phyloP scores from a whole-genome alignment of 352 stramenopile genomes.

The Aphanomyces invadans region DNA sequence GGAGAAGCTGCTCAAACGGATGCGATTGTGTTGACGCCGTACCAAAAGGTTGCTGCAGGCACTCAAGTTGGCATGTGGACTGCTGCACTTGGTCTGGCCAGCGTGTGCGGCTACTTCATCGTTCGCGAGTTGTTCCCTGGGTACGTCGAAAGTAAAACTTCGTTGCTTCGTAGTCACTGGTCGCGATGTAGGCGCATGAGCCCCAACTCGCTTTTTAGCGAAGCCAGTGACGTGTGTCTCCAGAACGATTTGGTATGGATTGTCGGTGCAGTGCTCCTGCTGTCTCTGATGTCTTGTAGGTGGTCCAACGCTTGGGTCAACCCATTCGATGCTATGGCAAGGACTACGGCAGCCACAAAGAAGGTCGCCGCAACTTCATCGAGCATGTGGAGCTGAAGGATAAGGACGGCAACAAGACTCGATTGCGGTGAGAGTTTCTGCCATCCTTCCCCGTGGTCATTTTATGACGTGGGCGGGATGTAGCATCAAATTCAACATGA shows the following conservation, averaged over 20 bases:
- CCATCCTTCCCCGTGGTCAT: background rate
- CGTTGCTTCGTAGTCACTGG: too few species aligned
- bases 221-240: constrained; percentile 62
- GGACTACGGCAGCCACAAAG: constrained; percentile 88
- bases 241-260: constrained; percentile 41
- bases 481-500: constrained; percentile 92
- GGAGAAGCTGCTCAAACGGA: constrained; percentile 47
- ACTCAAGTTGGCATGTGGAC: constrained; percentile 85
- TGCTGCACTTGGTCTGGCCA: constrained; percentile 73
- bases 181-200: constrained; percentile 65
- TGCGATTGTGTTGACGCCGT: constrained; percentile 86
- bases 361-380: constrained; percentile 93
- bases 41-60: constrained; percentile 90
- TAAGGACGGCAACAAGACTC: constrained; percentile 76
- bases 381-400: constrained; percentile 90
- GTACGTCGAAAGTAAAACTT: too few species aligned
- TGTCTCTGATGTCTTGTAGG: constrained; percentile 28
- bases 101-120: constrained; percentile 89
- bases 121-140: constrained; percentile 85
- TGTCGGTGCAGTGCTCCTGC: background rate
- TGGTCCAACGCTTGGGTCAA: constrained; percentile 82
- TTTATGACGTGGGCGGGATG: constrained; percentile 34
- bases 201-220: constrained; percentile 71
- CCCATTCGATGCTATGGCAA: constrained; percentile 89
- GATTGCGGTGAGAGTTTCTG: constrained; percentile 29